Evolutionary conservation across 129 eudicot species (phyloP).

Genomic region (Heracleum sosnowskyi): DNA sequence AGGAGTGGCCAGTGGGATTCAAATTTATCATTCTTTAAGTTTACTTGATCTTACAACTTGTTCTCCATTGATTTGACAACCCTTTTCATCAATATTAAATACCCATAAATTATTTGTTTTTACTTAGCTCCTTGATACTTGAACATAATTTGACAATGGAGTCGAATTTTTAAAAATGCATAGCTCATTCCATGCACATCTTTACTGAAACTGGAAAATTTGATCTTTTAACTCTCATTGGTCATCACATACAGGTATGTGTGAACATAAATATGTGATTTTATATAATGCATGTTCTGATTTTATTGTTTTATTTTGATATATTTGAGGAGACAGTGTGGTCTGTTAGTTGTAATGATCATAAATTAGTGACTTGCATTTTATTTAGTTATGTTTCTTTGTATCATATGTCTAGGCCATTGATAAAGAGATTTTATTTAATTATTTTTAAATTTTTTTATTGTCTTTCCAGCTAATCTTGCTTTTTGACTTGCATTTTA

Average conservation of each 20-base stretch:
- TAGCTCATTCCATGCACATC: slow-evolving; percentile 29
- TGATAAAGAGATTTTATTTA: not conserved
- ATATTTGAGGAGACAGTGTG: slow-evolving; percentile 4
- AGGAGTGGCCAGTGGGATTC: slow-evolving; percentile 16
- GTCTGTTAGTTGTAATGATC: not conserved
- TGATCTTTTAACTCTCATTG: not conserved
- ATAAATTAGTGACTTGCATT: not conserved
- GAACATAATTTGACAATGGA: slow-evolving; percentile 1
- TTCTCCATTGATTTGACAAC: slow-evolving; percentile 17
- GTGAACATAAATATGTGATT: not conserved
- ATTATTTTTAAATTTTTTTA: not conserved
- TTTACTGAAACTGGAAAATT: slow-evolving; percentile 15
- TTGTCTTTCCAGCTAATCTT: not conserved
- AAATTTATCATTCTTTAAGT: slow-evolving; percentile 15
- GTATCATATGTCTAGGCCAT: not conserved
- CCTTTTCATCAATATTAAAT: slow-evolving; percentile 20
- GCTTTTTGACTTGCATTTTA: not conserved
- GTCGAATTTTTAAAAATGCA: slow-evolving; percentile 18
- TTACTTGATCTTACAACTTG: not conserved
- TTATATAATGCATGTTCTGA: not conserved
- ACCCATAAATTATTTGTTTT: slow-evolving; percentile 11
- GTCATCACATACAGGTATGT: slow-evolving; percentile 33
- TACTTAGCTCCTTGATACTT: not conserved
- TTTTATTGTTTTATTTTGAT: not conserved
- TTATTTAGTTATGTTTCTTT: not conserved